A percentile compares a stretch with the other conserved stretches of the same genome.
phyloP scores from a whole-genome alignment of 2,329 filamentous ascomycete species.

The Boeremia lycopersici region DNA sequence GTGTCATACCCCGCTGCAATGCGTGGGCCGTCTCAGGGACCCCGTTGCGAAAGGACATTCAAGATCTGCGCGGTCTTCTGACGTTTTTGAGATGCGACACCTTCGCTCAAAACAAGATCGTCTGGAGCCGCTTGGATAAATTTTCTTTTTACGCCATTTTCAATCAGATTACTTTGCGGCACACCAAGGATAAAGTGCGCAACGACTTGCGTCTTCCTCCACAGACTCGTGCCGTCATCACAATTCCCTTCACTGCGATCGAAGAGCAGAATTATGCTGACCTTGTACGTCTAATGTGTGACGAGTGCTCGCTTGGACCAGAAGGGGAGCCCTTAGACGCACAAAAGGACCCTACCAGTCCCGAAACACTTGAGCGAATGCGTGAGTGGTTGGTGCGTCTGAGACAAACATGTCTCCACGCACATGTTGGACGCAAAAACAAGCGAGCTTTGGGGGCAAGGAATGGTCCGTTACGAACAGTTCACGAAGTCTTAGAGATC shows the following conservation, averaged over 20 bases:
- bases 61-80: slow-evolving; percentile 80
- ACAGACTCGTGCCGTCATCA: slow-evolving; percentile 86
- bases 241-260: slow-evolving; percentile 85
- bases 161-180: slow-evolving; percentile 73
- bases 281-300: slow-evolving; percentile 76
- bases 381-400: slow-evolving; percentile 77
- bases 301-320: slow-evolving; percentile 68
- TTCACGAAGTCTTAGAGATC: slow-evolving; percentile 82
- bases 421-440: slow-evolving; percentile 75
- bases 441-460: slow-evolving; percentile 65
- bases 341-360: slow-evolving; percentile 69
- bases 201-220: slow-evolving; percentile 78
- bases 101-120: slow-evolving; percentile 66
- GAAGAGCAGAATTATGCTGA: slow-evolving; percentile 88
- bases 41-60: slow-evolving; percentile 78
- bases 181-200: slow-evolving; percentile 82
- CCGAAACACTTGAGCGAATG: slow-evolving; percentile 70
- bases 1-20: slow-evolving; percentile 79
- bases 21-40: slow-evolving; percentile 94
- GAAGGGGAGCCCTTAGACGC: slow-evolving; percentile 66
- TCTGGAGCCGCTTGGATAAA: slow-evolving; percentile 75
- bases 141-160: slow-evolving; percentile 73
- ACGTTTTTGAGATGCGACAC: slow-evolving; percentile 81
- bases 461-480: slow-evolving; percentile 74
- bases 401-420: slow-evolving; percentile 83